A percentile compares a stretch with the other conserved stretches of the same genome.
Evolutionary conservation across 345 rosid species (phyloP).

Genomic region (Raphanus raphanistrum): DNA sequence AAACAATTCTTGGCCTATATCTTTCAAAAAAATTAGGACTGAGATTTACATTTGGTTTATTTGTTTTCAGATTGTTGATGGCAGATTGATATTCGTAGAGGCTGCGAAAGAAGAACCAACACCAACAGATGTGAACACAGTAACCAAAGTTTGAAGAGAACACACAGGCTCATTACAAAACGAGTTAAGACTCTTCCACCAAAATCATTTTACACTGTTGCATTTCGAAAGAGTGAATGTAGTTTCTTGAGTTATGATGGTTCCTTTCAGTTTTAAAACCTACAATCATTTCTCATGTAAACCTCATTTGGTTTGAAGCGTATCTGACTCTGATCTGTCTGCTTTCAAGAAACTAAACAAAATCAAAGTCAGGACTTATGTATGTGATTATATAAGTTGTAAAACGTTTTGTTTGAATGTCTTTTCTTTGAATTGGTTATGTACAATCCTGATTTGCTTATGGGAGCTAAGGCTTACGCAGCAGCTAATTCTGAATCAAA

Average conservation of each 20-base stretch:
- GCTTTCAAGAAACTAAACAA: conserved; percentile 56
- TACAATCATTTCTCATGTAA: background rate
- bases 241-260: background rate
- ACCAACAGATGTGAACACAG: background rate
- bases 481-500: background rate
- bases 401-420: background rate
- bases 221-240: background rate
- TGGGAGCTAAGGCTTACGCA: background rate
- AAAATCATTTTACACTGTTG: background rate
- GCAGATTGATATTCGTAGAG: conserved; percentile 55
- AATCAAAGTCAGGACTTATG: background rate
- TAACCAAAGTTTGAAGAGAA: conserved; percentile 10
- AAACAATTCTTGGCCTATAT: too few species aligned
- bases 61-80: conserved; percentile 48
- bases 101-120: conserved; percentile 38
- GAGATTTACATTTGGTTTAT: conserved; percentile 1
- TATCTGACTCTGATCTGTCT: conserved; percentile 58
- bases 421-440: background rate
- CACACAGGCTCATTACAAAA: background rate
- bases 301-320: conserved; percentile 44
- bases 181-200: background rate
- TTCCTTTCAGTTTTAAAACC: background rate
- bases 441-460: conserved; percentile 37
- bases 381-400: background rate
- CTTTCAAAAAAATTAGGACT: background rate